These are phyloP conservation scores for Brasenia schreberi DNA, from an alignment of 164 flowering plant genomes.

Conservation along the genomic window DNA sequence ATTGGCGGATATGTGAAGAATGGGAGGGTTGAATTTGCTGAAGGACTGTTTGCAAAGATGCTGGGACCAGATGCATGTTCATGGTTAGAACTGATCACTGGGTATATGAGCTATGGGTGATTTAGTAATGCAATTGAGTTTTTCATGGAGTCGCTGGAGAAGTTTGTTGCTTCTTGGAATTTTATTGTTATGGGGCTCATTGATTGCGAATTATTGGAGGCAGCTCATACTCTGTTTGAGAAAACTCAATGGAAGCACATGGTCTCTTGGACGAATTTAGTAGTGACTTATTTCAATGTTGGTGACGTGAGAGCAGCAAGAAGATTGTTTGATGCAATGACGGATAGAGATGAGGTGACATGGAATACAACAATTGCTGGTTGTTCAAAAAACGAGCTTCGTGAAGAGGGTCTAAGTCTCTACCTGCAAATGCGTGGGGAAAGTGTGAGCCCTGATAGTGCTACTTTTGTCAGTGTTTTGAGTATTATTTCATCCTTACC, in stretches of 20 bases:
- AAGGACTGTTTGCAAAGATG: conserved; percentile 43
- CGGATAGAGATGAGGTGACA: conserved; percentile 27
- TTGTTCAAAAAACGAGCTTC: conserved; percentile 40
- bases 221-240: conserved; percentile 44
- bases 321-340: conserved; percentile 29
- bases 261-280: conserved; percentile 42
- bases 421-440: conserved; percentile 33
- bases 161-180: conserved; percentile 34
- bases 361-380: conserved; percentile 61
- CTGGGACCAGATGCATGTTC: conserved; percentile 26
- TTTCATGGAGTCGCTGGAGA: conserved; percentile 35
- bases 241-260: conserved; percentile 32
- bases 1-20: conserved; percentile 32
- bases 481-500: conserved; percentile 42
- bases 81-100: conserved; percentile 36
- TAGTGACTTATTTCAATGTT: conserved; percentile 41
- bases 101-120: conserved; percentile 20
- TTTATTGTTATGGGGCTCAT: conserved; percentile 26
- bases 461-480: conserved; percentile 46
- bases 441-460: conserved; percentile 27
- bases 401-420: conserved; percentile 43
- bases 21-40: conserved; percentile 25
- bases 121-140: conserved; percentile 28
- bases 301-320: conserved; percentile 29
- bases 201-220: conserved; percentile 25